Evolutionary conservation across 2,329 filamentous ascomycete genomes (phyloP).

Genomic region (Diaporthe sp.): DNA sequence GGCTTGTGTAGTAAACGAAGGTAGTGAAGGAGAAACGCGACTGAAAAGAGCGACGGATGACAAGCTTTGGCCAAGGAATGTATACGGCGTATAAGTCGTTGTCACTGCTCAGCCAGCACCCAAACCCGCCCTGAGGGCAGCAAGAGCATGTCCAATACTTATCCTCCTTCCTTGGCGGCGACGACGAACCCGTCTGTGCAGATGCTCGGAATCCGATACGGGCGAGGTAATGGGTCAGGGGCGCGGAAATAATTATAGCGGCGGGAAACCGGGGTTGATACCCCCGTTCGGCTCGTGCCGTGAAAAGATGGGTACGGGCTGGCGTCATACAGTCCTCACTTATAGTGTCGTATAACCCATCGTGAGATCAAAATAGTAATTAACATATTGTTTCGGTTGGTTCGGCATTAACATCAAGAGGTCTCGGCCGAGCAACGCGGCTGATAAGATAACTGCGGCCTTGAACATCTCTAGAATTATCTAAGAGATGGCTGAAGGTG

Average conservation of each 20-base stretch:
- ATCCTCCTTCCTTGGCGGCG: not conserved
- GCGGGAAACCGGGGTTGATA: too few relatives aligned
- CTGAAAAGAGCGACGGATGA: not conserved
- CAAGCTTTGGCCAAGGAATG: not conserved
- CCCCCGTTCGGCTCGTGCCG: too few relatives aligned
- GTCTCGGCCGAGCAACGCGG: too few relatives aligned
- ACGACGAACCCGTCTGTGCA: not conserved
- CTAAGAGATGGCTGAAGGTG: too few relatives aligned
- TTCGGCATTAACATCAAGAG: too few relatives aligned
- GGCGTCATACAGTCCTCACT: too few relatives aligned
- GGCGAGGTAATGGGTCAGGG: not conserved
- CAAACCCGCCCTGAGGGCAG: not conserved
- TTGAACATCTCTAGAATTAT: too few relatives aligned
- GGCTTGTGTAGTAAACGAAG: not conserved
- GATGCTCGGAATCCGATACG: constrained; percentile 4
- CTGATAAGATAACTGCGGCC: too few relatives aligned
- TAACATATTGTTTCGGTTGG: too few relatives aligned
- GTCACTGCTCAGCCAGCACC: not conserved
- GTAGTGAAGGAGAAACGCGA: not conserved
- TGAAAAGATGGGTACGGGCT: too few relatives aligned
- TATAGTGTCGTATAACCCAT: too few relatives aligned
- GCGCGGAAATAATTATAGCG: not conserved
- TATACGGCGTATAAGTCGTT: not conserved
- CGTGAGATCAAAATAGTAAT: too few relatives aligned
- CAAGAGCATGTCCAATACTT: not conserved